A percentile compares a stretch with the other conserved stretches of the same genome.
These are phyloP conservation scores for Juncus inflexus DNA, from an alignment of 176 grass and related monocot genomes.

Conservation along the genomic window DNA sequence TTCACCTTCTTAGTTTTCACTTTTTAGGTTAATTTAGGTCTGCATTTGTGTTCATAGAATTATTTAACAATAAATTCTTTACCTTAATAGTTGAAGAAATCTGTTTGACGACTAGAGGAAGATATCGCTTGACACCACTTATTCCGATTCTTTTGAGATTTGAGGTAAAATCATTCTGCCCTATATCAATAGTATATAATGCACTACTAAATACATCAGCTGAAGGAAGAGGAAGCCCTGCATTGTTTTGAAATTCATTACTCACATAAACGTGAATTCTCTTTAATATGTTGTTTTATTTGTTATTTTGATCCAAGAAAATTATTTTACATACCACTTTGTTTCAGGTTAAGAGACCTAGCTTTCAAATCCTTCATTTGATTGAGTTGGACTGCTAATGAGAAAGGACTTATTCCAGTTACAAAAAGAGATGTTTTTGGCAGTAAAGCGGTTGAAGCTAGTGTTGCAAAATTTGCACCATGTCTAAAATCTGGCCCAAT, in stretches of 20 bases:
- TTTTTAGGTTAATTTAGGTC: too few species aligned
- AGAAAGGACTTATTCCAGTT: conserved; percentile 70
- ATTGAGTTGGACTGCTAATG: conserved; percentile 56
- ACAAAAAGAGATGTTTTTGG: conserved; percentile 73
- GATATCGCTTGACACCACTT: conserved; percentile 33
- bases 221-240: conserved; percentile 40
- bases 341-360: conserved; percentile 19
- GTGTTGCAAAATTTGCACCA: conserved; percentile 75
- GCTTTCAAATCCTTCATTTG: conserved; percentile 49
- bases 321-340: conserved; percentile 7
- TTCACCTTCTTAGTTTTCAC: too few species aligned
- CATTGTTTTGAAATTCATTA: neutral
- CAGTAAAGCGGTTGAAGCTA: conserved; percentile 60
- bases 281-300: neutral
- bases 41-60: too few species aligned
- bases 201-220: conserved; percentile 25
- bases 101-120: conserved; percentile 48
- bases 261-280: neutral
- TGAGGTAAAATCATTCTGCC: conserved; percentile 80
- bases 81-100: conserved; percentile 62
- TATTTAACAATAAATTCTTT: neutral
- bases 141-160: conserved; percentile 40
- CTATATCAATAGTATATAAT: conserved; percentile 72
- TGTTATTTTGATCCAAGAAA: neutral
- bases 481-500: conserved; percentile 56